Evolutionary conservation across 345 rosid species (phyloP).

Genomic region (Salix purpurea): DNA sequence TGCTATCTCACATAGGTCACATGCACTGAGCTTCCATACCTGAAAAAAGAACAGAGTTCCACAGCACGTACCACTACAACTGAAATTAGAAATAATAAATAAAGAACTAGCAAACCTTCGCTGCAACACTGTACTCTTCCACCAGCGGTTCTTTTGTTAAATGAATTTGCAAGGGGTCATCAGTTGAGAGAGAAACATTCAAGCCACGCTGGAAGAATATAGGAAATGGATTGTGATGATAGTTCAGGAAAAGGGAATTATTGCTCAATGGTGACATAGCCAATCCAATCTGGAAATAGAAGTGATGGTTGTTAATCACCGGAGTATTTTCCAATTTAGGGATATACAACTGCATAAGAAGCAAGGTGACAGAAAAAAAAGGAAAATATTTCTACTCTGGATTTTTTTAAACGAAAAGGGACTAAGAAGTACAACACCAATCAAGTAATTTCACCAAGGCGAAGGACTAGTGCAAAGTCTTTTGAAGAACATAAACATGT

Average conservation of each 20-base stretch:
- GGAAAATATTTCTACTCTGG: not conserved
- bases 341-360: not conserved
- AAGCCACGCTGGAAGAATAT: slow-evolving; percentile 47
- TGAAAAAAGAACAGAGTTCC: slow-evolving; percentile 9
- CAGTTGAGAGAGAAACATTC: slow-evolving; percentile 51
- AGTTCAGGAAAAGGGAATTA: slow-evolving; percentile 52
- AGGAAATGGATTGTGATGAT: slow-evolving; percentile 49
- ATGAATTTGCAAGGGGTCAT: slow-evolving; percentile 57
- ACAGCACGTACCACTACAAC: not conserved
- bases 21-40: slow-evolving; percentile 56
- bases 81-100: not conserved
- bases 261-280: slow-evolving; percentile 59
- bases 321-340: not conserved
- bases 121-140: slow-evolving; percentile 58
- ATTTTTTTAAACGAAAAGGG: no score
- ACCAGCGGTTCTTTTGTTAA: slow-evolving; percentile 52
- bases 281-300: slow-evolving; percentile 37
- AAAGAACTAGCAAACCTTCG: slow-evolving; percentile 31
- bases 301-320: not conserved
- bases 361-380: not conserved
- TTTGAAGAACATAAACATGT: no score
- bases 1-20: slow-evolving; percentile 55
- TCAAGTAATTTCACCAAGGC: no score
- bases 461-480: no score
- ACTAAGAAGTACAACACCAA: no score